A percentile compares a stretch with the other conserved stretches of the same genome.
Conservation (phyloP, 257 asterid genomes). For the Capsicum pubescens region DNA sequence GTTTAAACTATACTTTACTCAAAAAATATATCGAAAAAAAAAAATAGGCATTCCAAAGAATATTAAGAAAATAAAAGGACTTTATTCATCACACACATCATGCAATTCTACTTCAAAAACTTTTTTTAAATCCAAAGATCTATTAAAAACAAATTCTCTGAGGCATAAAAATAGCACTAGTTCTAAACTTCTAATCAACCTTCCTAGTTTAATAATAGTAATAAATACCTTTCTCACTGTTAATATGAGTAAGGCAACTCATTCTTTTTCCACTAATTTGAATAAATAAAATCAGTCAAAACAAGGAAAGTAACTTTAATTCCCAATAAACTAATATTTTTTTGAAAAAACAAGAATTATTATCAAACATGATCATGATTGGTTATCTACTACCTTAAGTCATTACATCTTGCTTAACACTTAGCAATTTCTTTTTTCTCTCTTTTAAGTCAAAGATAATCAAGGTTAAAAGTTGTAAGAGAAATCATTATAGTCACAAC, state of each 20-base stretch:
- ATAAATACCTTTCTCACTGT: neutral
- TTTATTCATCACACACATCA: neutral
- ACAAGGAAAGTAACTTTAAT: constrained; percentile 5
- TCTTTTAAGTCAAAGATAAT: constrained; percentile 52
- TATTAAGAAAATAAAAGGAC: neutral
- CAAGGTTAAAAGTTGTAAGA: constrained; percentile 32
- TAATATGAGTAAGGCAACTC: neutral
- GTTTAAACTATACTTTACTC: neutral
- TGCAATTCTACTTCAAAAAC: neutral
- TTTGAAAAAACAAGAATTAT: neutral
- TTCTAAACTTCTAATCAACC: neutral
- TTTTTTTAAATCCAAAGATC: neutral
- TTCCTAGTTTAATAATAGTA: neutral
- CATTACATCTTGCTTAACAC: constrained; percentile 20
- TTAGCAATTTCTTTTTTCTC: neutral
- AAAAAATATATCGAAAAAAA: too few relatives aligned
- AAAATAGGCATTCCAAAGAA: neutral
- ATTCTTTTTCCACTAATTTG: constrained; percentile 1
- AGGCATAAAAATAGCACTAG: neutral
- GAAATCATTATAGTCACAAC: constrained; percentile 46
- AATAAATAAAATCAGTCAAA: constrained; percentile 19
- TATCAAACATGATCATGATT: constrained; percentile 20
- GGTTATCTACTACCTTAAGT: constrained; percentile 22
- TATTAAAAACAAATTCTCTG: neutral
- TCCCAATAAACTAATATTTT: neutral